Base-by-base conservation (phyloP, 2,329 filamentous ascomycete genomes). In the Aspergillus latus region DNA sequence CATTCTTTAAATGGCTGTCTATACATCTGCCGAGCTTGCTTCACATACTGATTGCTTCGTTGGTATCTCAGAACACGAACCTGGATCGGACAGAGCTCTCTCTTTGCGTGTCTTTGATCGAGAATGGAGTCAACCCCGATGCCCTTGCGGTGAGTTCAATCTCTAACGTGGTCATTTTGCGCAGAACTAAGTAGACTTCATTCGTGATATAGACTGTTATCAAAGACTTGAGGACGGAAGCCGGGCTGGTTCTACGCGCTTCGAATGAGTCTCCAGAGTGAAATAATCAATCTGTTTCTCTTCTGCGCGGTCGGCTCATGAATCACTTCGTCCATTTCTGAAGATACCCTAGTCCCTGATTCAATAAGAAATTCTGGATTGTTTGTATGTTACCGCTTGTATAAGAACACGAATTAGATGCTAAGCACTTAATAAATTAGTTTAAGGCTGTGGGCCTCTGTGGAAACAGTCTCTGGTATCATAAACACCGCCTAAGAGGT, bases 41-140 rank as follows among this genome's bases (percentile, higher is more conserved):
- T n/a, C 26, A 7, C 8, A 37, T 32, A 39, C 16, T 47, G 37
- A 40, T 39, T 49, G 49, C 28, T 10, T 15, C 2, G 37, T 36
- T 26, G n/a, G 46, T 36, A 26, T 36, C 48, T 13, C 58, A 97
- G 93, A 97, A 97, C 76, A 96, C 93, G 60, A 85, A 96, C 62
- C 86, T 99, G 45, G 92, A 97, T 74, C 87, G 93, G 32, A 88
- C 92, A 52, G 92, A 92, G 16, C 81, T 99, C 15, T 96, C 92
- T 2, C 90, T 97, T 61, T 99, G 94, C 75, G 93, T 97, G 58
- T 96, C 92, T 52, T 84, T 99, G 74, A 95, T 99, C 65, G 94
- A 99, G 76, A 96, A 96, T 69, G 94, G 94, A 11, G 91, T 97
- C 30, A 96, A 96, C 70, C 94, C 94, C 0, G 93, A 97, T 72